phyloP scores from a whole-genome alignment of 2,329 filamentous ascomycete species.

The Penicillium sp. region DNA sequence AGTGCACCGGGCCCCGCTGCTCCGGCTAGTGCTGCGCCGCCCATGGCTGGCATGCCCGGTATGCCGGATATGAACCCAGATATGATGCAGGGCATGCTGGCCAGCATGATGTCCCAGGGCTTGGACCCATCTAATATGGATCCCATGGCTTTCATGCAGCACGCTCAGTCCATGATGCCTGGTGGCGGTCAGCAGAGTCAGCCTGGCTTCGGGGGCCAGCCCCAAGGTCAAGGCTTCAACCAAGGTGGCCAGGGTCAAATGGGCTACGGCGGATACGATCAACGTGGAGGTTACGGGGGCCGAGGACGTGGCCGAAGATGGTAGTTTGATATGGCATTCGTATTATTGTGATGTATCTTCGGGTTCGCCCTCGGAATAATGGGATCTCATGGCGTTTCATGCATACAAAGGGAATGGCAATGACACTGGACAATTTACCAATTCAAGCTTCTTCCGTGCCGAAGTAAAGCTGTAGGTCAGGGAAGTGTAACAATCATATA shows the following conservation, averaged over 20 bases:
- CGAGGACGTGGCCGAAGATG: conserved; percentile 44
- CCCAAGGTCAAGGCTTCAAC: conserved; percentile 35
- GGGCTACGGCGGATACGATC: conserved; percentile 45
- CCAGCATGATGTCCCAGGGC: conserved; percentile 55
- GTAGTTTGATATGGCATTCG: conserved; percentile 23
- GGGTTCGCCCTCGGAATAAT: conserved; percentile 5
- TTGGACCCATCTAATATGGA: conserved; percentile 56
- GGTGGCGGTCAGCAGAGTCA: conserved; percentile 40
- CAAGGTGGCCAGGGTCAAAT: conserved; percentile 44
- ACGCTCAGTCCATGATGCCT: conserved; percentile 53
- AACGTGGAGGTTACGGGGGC: conserved; percentile 41
- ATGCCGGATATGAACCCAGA: conserved; percentile 55
- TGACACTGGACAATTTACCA: conserved; percentile 1
- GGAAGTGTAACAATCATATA: neutral
- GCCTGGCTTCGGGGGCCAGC: conserved; percentile 36
- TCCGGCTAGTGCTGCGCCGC: conserved; percentile 30
- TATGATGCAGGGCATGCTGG: conserved; percentile 61
- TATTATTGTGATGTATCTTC: conserved; percentile 12
- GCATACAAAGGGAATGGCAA: conserved; percentile 12
- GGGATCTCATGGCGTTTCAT: conserved; percentile 23
- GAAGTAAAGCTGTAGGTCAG: conserved; percentile 10
- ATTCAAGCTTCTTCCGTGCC: neutral
- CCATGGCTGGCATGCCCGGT: conserved; percentile 41
- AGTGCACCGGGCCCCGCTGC: conserved; percentile 34
- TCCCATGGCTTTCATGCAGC: conserved; percentile 55